Conservation (phyloP, 2,329 filamentous ascomycete genomes). For the Bretziella fagacearum region DNA sequence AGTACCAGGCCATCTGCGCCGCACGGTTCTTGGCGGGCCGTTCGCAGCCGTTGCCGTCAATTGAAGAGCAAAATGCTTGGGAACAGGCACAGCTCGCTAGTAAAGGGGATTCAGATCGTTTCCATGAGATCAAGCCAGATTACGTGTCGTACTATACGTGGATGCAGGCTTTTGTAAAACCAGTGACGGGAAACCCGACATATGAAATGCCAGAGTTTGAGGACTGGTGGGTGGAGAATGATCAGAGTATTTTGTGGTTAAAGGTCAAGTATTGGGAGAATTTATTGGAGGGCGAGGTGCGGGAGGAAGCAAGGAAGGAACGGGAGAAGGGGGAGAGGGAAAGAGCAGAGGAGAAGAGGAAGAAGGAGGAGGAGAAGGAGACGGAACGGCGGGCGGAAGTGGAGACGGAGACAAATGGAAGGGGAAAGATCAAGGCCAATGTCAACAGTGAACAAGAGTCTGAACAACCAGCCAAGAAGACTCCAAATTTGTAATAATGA, state of each 20-base stretch:
- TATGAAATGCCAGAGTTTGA: slow-evolving; percentile 27
- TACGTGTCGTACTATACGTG: slow-evolving; percentile 26
- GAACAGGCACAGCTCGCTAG: slow-evolving; percentile 20
- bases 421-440: too few species aligned
- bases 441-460: too few species aligned
- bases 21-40: slow-evolving; percentile 23
- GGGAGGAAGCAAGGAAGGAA: not conserved
- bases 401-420: too few species aligned
- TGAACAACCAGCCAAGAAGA: too few species aligned
- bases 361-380: not conserved
- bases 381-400: too few species aligned
- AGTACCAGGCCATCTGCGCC: slow-evolving; percentile 25
- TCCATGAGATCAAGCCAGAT: slow-evolving; percentile 22
- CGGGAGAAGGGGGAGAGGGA: slow-evolving; percentile 2
- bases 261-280: slow-evolving; percentile 21
- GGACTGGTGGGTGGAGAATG: slow-evolving; percentile 22
- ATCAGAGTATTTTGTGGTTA: slow-evolving; percentile 18
- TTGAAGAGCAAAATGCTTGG: slow-evolving; percentile 21
- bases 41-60: slow-evolving; percentile 18
- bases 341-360: not conserved
- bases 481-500: too few species aligned
- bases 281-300: slow-evolving; percentile 18
- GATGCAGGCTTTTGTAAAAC: slow-evolving; percentile 20
- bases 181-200: slow-evolving; percentile 23
- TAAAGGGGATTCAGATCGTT: slow-evolving; percentile 21